Conservation (phyloP, 225 moss, liverwort and hornwort species). For the Takakia lepidozioides region DNA sequence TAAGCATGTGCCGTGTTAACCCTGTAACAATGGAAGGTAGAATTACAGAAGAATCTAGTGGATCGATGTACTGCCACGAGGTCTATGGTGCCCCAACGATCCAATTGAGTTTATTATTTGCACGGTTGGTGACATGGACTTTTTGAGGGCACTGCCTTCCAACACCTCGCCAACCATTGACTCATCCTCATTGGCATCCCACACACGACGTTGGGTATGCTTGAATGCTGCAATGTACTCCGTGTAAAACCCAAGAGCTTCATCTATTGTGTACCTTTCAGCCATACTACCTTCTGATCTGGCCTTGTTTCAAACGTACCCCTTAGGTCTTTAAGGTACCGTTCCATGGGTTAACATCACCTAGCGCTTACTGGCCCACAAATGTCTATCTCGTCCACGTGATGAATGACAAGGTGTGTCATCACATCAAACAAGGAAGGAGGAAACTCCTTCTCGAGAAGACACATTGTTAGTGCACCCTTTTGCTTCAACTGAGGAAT, state of each 20-base stretch:
- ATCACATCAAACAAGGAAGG: conserved; percentile 3
- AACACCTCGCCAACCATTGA: background rate
- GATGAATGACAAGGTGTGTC: background rate
- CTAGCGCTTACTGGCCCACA: background rate
- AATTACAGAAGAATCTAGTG: too few species aligned
- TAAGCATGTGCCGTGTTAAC: too few species aligned
- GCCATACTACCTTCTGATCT: background rate
- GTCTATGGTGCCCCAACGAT: too few species aligned
- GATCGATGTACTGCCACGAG: too few species aligned
- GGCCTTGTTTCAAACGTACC: background rate
- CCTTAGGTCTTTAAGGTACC: background rate
- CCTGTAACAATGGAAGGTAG: too few species aligned
- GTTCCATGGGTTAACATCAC: background rate
- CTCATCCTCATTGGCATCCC: conserved; percentile 1
- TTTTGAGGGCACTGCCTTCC: background rate
- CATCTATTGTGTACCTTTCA: background rate
- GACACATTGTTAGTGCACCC: too few species aligned
- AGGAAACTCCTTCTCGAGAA: background rate
- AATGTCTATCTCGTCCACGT: background rate
- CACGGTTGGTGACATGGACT: background rate
- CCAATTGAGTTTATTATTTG: too few species aligned
- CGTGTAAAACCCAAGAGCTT: conserved; percentile 3
- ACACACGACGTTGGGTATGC: background rate
- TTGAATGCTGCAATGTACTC: background rate
- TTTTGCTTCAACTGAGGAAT: too few species aligned